Percentiles rank a stretch among this genome's conserved stretches.
phyloP scores from a whole-genome alignment of 352 stramenopile genomes.

The Pythium monospermum region DNA sequence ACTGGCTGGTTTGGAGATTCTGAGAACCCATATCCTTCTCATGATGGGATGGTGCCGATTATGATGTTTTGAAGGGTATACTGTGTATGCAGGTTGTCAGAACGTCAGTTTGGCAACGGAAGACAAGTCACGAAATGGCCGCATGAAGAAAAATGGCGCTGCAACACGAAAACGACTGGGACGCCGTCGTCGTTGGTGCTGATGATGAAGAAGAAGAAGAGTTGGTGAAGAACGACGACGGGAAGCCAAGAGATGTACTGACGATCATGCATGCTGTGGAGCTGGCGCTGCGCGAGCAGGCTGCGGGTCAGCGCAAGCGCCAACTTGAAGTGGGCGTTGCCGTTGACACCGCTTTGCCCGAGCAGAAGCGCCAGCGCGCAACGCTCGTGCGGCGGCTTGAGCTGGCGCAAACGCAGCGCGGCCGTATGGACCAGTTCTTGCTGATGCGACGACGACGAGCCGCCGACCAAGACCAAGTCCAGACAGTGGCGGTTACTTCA shows the following conservation, averaged over 20 bases:
- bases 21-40: conserved; percentile 6
- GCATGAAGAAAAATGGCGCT: neutral
- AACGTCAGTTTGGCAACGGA: neutral
- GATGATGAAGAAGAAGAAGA: neutral
- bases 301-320: conserved; percentile 1
- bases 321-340: too few species aligned
- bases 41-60: neutral
- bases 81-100: neutral
- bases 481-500: neutral
- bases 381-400: neutral
- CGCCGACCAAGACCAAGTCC: neutral
- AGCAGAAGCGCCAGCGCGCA: conserved; percentile 1
- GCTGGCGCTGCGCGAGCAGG: neutral
- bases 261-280: conserved; percentile 4
- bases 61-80: neutral
- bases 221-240: neutral
- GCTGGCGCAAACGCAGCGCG: neutral
- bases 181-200: neutral
- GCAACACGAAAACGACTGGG: neutral
- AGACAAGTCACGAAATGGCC: conserved; percentile 7
- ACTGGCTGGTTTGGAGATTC: conserved; percentile 8
- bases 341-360: too few species aligned
- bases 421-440: neutral
- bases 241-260: neutral
- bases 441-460: neutral